phyloP scores from a whole-genome alignment of 306 rosid genomes.

The Trifolium repens region DNA sequence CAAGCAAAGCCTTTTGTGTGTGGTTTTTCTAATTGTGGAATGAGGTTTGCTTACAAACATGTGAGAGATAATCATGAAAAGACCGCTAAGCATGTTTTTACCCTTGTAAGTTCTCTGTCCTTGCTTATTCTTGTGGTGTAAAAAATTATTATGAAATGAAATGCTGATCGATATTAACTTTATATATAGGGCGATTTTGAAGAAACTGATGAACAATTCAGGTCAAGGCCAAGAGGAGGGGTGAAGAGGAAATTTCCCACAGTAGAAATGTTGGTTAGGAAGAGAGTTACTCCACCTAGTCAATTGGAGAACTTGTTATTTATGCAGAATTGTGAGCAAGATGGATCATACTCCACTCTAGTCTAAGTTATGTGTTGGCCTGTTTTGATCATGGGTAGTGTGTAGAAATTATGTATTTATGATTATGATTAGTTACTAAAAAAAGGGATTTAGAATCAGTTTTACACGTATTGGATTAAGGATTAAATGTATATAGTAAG shows the following conservation, averaged over 20 bases:
- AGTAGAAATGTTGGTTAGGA: constrained; percentile 71
- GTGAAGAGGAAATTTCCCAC: constrained; percentile 70
- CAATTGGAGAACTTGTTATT: constrained; percentile 49
- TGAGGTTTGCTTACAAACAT: constrained; percentile 85
- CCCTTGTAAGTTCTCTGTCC: constrained; percentile 53
- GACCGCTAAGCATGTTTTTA: constrained; percentile 59
- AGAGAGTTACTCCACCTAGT: constrained; percentile 73
- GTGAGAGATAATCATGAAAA: constrained; percentile 86
- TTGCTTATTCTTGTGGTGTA: not conserved
- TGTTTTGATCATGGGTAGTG: not conserved
- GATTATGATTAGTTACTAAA: not conserved
- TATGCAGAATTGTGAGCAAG: constrained; percentile 34
- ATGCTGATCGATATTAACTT: constrained; percentile 1
- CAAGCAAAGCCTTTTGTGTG: constrained; percentile 64
- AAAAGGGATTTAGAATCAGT: too few relatives aligned
- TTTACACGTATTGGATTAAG: not conserved
- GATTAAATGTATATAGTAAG: not conserved
- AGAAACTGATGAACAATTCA: constrained; percentile 39
- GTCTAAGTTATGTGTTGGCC: not conserved
- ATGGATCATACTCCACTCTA: not conserved
- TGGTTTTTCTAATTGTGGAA: constrained; percentile 69
- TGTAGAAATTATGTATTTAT: not conserved
- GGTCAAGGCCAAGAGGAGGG: constrained; percentile 74
- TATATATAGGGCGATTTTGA: constrained; percentile 75
- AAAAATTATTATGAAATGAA: not conserved